These are phyloP conservation scores for Pyrus betulifolia DNA, from an alignment of 306 rosid species.

Conservation along the genomic window DNA sequence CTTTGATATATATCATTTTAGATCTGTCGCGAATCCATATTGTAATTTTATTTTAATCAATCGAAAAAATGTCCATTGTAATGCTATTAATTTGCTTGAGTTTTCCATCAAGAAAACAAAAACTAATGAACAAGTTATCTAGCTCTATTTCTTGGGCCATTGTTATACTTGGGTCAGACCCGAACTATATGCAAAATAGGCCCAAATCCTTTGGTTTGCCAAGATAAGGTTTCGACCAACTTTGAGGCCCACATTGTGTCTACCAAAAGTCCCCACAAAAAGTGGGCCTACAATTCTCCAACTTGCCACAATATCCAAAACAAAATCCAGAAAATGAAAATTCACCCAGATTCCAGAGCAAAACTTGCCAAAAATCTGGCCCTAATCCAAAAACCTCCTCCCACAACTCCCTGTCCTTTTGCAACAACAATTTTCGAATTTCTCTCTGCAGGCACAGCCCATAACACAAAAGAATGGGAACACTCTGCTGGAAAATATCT, in stretches of 20 bases:
- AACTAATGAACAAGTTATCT: not conserved
- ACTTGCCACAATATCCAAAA: not conserved
- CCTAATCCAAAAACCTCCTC: not conserved
- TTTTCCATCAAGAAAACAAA: not conserved
- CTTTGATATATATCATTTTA: no score
- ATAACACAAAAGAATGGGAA: slow-evolving; percentile 17
- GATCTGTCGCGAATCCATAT: no score
- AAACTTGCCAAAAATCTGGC: not conserved
- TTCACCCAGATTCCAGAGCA: not conserved
- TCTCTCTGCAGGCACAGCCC: slow-evolving; percentile 25
- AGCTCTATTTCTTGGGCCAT: not conserved
- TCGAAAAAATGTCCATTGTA: no score
- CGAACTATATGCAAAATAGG: not conserved
- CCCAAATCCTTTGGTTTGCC: not conserved
- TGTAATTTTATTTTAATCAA: not conserved
- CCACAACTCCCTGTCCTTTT: slow-evolving; percentile 17
- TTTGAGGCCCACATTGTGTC: not conserved
- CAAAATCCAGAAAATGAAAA: not conserved
- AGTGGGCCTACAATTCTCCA: not conserved
- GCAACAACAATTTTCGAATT: not conserved
- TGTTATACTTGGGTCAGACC: not conserved
- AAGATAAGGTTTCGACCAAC: not conserved
- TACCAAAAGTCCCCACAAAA: not conserved
- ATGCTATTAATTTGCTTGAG: no score
- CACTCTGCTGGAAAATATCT: slow-evolving; percentile 16